Evolutionary conservation across 148 eudicot genomes (phyloP), one percentile per base, ranked within the genome.

Genomic region (Amaranthus cruentus): DNA sequence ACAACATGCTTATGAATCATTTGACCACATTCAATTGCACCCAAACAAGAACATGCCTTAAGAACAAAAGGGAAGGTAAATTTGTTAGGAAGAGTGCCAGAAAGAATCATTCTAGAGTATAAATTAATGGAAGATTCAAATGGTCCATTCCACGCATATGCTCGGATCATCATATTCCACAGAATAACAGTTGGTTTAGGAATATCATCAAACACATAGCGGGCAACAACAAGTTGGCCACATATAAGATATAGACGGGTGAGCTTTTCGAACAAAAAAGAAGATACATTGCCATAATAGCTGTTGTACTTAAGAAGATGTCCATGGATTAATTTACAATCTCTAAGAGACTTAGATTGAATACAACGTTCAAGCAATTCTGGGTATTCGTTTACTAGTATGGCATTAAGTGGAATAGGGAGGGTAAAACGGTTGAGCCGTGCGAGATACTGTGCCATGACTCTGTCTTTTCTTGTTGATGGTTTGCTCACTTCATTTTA

Each of bases 81-180:
- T 13, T 92, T 92, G 2, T 75, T 90, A 7, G 96, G 93, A 38
- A 43, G 48, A 57, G 84, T 77, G 11, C 93, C 88, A 18, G 55
- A 70, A 8, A 72, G 78, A 42, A 81, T 59, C 98, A 94, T 94
- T 50, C 76, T 70, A 3, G 77, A 42, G 72, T 94, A 94, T 83
- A 91, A 82, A 18, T 84, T 84, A 66, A 91, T 55, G 14, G 98
- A 87, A 46, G 61, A 71, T 2, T 78, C 78, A 78, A 78, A 83
- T 59, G 96, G 97, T 69, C 98, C 96, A 55, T 83, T 85, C 97
- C 97, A 91, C 38, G 98, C 96, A 78, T 89, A 90, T 48, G 87
- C 97, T 59, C 96, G 84, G 58, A 94, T 94, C 87, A 94, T 74
- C 73, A 85, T 81, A 80, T 94, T 90, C 90, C 97, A 90, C 21